Conservation (phyloP, 805 yeast genomes). For the Lachancea quebecensis region DNA sequence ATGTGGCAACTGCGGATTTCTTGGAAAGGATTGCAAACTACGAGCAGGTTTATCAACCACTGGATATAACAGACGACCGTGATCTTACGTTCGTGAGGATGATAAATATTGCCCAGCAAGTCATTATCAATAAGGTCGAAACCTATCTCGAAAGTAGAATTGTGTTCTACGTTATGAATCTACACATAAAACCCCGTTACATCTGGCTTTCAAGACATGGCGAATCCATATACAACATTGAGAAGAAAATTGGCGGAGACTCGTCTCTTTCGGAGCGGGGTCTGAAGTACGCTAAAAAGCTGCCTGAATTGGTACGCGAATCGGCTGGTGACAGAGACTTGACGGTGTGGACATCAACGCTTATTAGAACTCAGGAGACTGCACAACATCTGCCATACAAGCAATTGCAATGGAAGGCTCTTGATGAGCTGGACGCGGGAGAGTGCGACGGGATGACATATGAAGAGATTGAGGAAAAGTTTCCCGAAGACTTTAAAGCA, state of each 20-base stretch:
- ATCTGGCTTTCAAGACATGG: conserved; percentile 97
- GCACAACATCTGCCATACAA: conserved; percentile 75
- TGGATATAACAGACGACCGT: conserved; percentile 50
- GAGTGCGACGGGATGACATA: conserved; percentile 96
- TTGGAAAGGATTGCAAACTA: conserved; percentile 66
- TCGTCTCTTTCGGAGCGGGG: conserved; percentile 82
- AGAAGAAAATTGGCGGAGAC: conserved; percentile 96
- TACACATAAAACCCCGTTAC: conserved; percentile 85
- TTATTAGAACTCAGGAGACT: conserved; percentile 87
- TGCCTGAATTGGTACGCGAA: conserved; percentile 67
- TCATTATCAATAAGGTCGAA: conserved; percentile 79
- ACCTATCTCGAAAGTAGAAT: conserved; percentile 86
- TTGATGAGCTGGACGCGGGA: conserved; percentile 96
- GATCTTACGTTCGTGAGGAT: conserved; percentile 79
- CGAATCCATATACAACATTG: conserved; percentile 83
- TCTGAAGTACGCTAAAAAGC: conserved; percentile 68
- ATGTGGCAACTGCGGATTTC: conserved; percentile 66
- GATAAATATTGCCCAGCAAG: conserved; percentile 81
- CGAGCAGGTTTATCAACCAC: conserved; percentile 68
- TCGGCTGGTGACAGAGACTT: conserved; percentile 53
- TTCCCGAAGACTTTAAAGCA: conserved; percentile 93
- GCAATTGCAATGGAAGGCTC: conserved; percentile 89
- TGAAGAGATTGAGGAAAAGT: conserved; percentile 76
- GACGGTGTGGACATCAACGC: conserved; percentile 94
- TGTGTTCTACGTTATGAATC: conserved; percentile 91